Conservation (phyloP, 148 eudicot genomes). For the Oxyria digyna region DNA sequence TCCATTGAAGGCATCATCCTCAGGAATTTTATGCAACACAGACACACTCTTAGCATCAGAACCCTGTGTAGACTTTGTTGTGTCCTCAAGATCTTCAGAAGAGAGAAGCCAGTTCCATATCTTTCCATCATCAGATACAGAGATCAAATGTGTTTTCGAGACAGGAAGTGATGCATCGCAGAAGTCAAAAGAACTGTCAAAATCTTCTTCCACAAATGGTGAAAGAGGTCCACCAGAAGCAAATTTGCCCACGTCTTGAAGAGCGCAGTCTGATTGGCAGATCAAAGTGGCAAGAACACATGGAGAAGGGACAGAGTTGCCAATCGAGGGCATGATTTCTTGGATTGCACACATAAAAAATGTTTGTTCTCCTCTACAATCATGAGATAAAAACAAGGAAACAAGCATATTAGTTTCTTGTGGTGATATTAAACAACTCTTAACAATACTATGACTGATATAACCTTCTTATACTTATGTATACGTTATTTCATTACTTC, state of each 20-base stretch:
- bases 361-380: slow-evolving; percentile 84
- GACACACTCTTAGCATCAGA: slow-evolving; percentile 22
- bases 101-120: slow-evolving; percentile 97
- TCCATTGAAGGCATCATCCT: slow-evolving; percentile 21
- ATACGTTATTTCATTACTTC: too few relatives aligned
- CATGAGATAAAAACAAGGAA: not conserved
- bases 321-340: slow-evolving; percentile 89
- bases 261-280: slow-evolving; percentile 63
- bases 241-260: slow-evolving; percentile 58
- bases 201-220: slow-evolving; percentile 41
- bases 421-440: slow-evolving; percentile 13
- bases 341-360: slow-evolving; percentile 70
- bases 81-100: slow-evolving; percentile 56
- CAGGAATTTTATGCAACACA: slow-evolving; percentile 14
- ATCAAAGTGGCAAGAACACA: slow-evolving; percentile 69
- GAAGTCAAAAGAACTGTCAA: slow-evolving; percentile 63
- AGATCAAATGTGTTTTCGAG: slow-evolving; percentile 67
- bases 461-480: not conserved
- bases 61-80: slow-evolving; percentile 16
- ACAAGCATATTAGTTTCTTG: not conserved
- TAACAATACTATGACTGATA: not conserved
- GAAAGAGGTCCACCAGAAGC: slow-evolving; percentile 47
- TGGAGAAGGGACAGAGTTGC: slow-evolving; percentile 80
- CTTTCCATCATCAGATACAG: slow-evolving; percentile 92
- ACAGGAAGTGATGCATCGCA: slow-evolving; percentile 52